phyloP scores from a whole-genome alignment of 768 basidiomycete species.

The Pholiota conissans region DNA sequence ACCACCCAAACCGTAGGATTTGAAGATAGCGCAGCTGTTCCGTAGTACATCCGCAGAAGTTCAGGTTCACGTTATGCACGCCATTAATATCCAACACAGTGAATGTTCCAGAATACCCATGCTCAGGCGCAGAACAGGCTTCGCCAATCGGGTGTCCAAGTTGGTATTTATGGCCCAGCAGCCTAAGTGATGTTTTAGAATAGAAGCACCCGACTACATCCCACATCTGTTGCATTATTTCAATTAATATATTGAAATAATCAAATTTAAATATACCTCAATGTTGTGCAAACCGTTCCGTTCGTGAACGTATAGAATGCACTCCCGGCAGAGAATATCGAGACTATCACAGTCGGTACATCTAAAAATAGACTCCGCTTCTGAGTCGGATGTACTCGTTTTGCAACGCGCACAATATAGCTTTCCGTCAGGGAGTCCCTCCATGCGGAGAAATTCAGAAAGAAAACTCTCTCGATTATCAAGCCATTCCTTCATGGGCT shows the following conservation, averaged over 20 bases:
- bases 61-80: background rate
- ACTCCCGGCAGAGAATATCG: background rate
- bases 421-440: background rate
- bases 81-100: conserved; percentile 2
- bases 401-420: background rate
- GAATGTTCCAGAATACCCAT: background rate
- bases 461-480: background rate
- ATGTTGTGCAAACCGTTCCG: background rate
- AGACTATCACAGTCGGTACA: background rate
- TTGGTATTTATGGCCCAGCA: background rate
- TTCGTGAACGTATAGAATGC: background rate
- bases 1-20: conserved; percentile 8
- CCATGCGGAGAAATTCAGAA: background rate
- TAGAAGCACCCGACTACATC: no score
- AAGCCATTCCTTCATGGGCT: background rate
- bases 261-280: no score
- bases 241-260: no score
- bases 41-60: conserved; percentile 2
- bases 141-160: background rate
- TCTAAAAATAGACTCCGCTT: background rate
- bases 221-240: no score
- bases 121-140: background rate
- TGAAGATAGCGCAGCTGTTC: conserved; percentile 2
- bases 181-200: no score
- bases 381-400: no score